These are phyloP conservation scores for Mycena epipterygia DNA, from an alignment of 768 basidiomycete genomes.

Conservation along the genomic window DNA sequence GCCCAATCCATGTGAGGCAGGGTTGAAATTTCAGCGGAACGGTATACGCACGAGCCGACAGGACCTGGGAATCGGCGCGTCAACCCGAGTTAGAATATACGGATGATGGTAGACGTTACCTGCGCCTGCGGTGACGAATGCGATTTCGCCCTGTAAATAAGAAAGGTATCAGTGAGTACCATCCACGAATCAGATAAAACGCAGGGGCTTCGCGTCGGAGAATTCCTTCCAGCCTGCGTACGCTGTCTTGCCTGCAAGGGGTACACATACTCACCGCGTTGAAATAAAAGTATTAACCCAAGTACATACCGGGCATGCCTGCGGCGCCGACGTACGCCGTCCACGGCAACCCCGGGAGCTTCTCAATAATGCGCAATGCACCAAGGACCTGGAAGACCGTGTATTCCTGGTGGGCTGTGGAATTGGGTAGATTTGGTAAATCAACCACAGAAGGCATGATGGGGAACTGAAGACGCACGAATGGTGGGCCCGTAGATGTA, in stretches of 20 bases:
- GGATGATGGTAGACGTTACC: not conserved
- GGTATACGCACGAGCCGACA: constrained; percentile 68
- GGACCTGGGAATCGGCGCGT: constrained; percentile 49
- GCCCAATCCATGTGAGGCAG: not conserved
- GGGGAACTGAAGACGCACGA: constrained; percentile 46
- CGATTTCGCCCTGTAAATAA: constrained; percentile 51
- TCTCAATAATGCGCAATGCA: not conserved
- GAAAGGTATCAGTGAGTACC: not conserved
- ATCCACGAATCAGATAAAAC: not conserved
- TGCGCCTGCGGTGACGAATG: constrained; percentile 48
- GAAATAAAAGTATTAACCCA: not conserved
- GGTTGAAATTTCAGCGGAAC: not conserved
- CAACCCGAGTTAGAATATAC: not conserved
- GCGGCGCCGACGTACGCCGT: not conserved
- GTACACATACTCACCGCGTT: not conserved
- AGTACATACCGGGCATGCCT: not conserved
- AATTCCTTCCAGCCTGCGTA: constrained; percentile 57
- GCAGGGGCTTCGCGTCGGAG: constrained; percentile 52
- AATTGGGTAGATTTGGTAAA: not conserved
- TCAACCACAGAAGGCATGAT: not conserved
- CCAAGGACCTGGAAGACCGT: not conserved
- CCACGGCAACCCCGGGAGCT: not conserved
- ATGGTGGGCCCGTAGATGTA: constrained; percentile 53
- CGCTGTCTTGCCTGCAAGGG: constrained; percentile 54
- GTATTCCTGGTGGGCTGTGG: not conserved